These are phyloP conservation scores for Cyphellophora attinorum DNA, from an alignment of 2,329 filamentous ascomycete genomes.

Conservation along the genomic window DNA sequence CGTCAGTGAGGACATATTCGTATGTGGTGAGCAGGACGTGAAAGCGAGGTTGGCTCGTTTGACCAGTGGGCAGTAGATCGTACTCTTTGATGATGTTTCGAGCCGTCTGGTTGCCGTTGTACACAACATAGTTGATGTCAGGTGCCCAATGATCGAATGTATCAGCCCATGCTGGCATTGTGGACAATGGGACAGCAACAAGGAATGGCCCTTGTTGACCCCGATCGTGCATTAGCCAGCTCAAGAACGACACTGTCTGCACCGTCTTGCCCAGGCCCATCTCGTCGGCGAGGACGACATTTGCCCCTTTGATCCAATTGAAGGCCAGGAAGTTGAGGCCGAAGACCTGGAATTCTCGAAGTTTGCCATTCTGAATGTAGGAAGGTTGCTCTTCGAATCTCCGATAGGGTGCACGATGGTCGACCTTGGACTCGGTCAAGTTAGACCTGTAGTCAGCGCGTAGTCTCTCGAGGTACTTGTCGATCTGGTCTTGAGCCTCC, in stretches of 20 bases:
- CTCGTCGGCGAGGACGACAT: conserved; percentile 94
- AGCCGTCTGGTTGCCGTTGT: conserved; percentile 80
- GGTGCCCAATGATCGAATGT: conserved; percentile 96
- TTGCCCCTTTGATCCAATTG: conserved; percentile 90
- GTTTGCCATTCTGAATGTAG: conserved; percentile 74
- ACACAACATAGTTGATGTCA: conserved; percentile 93
- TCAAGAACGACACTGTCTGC: conserved; percentile 92
- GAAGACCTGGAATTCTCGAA: conserved; percentile 86
- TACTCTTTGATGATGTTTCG: conserved; percentile 82
- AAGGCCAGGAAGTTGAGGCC: conserved; percentile 92
- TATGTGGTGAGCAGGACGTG: conserved; percentile 97
- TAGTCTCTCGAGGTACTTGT: conserved; percentile 77
- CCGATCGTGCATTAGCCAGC: conserved; percentile 86
- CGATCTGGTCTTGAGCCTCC: conserved; percentile 79
- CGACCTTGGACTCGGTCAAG: conserved; percentile 62
- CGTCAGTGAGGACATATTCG: conserved; percentile 85
- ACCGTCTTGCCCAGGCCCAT: conserved; percentile 99
- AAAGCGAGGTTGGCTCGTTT: conserved; percentile 84
- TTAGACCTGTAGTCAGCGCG: conserved; percentile 74
- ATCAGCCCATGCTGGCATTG: conserved; percentile 96
- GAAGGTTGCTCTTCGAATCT: conserved; percentile 70
- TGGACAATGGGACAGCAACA: conserved; percentile 92
- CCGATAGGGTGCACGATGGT: conserved; percentile 63
- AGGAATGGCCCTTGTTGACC: conserved; percentile 89
- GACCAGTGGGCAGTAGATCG: conserved; percentile 78